A percentile compares a stretch with the other conserved stretches of the same genome.
phyloP scores from a whole-genome alignment of 2,329 filamentous ascomycete genomes.

The Colletotrichum navitas region DNA sequence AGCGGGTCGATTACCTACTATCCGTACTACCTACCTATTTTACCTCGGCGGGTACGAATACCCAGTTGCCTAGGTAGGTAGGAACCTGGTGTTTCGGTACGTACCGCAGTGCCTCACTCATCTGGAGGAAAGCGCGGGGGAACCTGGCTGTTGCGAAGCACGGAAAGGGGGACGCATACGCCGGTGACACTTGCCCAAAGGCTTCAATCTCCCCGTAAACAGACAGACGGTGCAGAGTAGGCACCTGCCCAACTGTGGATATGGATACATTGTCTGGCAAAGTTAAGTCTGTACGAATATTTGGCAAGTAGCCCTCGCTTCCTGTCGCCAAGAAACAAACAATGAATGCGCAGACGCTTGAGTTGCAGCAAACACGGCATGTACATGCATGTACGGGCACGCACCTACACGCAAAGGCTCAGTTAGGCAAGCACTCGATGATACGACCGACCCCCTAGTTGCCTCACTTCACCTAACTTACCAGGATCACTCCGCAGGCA shows the following conservation, averaged over 20 bases:
- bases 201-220: not conserved
- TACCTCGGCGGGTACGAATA: too few relatives aligned
- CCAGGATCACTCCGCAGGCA: constrained; percentile 16
- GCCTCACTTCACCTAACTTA: not conserved
- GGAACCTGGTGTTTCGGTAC: not conserved
- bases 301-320: not conserved
- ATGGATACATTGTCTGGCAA: not conserved
- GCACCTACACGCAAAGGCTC: too few relatives aligned
- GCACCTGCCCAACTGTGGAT: too few relatives aligned
- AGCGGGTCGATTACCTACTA: not conserved
- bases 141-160: constrained; percentile 28
- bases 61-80: not conserved
- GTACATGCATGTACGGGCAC: not conserved
- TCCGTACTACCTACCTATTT: too few relatives aligned
- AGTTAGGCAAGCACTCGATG: not conserved
- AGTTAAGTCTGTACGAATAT: not conserved
- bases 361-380: not conserved
- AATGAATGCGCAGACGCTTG: too few relatives aligned
- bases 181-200: constrained; percentile 5
- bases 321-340: not conserved
- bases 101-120: not conserved
- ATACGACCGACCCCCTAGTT: not conserved
- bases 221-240: too few relatives aligned
- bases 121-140: constrained; percentile 35
- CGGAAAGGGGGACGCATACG: constrained; percentile 10